These are phyloP conservation scores for Amauroascus niger DNA, from an alignment of 2,329 filamentous ascomycete species.

Conservation along the genomic window DNA sequence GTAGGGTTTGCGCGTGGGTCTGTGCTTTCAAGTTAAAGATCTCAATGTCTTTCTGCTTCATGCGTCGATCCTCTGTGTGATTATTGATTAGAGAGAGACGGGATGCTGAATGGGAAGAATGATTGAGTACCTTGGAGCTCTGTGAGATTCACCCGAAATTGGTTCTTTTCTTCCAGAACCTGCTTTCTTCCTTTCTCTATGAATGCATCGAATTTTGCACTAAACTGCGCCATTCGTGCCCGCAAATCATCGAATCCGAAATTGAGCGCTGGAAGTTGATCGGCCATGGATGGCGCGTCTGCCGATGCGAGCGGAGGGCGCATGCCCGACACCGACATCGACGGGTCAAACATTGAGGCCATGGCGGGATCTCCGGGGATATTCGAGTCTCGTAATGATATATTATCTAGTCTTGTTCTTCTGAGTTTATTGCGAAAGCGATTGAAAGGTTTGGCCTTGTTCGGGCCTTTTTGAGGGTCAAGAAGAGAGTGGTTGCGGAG, in stretches of 20 bases:
- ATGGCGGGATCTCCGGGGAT: background rate
- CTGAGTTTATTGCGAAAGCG: background rate
- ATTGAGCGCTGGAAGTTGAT: constrained; percentile 73
- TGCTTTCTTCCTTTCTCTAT: constrained; percentile 85
- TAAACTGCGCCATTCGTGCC: constrained; percentile 91
- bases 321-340: constrained; percentile 46
- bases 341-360: constrained; percentile 44
- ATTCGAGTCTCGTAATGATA: background rate
- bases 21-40: constrained; percentile 53
- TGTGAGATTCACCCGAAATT: constrained; percentile 81
- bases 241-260: constrained; percentile 95
- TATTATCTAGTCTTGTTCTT: background rate
- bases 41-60: constrained; percentile 79
- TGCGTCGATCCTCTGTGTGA: constrained; percentile 70
- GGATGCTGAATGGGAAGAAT: background rate
- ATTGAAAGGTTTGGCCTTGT: background rate
- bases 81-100: background rate
- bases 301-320: constrained; percentile 44
- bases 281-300: constrained; percentile 51
- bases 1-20: constrained; percentile 47
- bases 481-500: background rate
- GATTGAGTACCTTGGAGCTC: constrained; percentile 66
- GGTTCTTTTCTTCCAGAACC: constrained; percentile 84
- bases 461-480: background rate
- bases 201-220: constrained; percentile 78